Evolutionary conservation across 495 filamentous ascomycete genomes (phyloP), one percentile per base, ranked within the genome.

Genomic region (Xylaria bambusicola): DNA sequence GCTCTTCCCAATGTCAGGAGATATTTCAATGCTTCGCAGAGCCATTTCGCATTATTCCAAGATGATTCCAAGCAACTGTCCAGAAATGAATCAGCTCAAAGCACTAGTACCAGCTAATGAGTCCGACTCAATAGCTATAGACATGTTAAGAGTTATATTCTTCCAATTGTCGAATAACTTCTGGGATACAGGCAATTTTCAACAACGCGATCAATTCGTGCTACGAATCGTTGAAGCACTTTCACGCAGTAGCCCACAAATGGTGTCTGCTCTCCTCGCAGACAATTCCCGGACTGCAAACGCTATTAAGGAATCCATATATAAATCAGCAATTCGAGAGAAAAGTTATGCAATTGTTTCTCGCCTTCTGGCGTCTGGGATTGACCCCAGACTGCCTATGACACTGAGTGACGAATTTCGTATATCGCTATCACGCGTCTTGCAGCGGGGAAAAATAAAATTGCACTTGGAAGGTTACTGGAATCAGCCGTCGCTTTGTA

Each of bases 221-320:
- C 15, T 46, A 15, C 52, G 33, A 24, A 12, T 56, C n/a, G 26
- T 56, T 24, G 17, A 23, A 35, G 52, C 12, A 2, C 17, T 56
- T 36, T 45, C 24, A 7, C 4, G 6, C 7, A 56, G n/a, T 18
- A 56, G 40, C 33, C 52, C 52, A 7, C 23, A 35, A 31, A 46
- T 56, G 6, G 1, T 45, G 21, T 44, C 17, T 18, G 18, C 0
- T 3, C 40, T 56, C 6, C 9, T 46, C 18, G 20, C 38, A n/a
- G 17, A 12, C 13, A 20, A 29, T 15, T 56, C 38, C 26, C 9
- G 8, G n/a, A 56, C 52, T 0, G 3, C 52, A 13, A 23, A n/a
- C 3, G 17, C 52, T n/a, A 56, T 45, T 13, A 56, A 56, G 38
- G 26, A 56, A 15, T 17, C 38, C 6, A 40, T 56, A 7, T 56